Evolutionary conservation across 2,329 filamentous ascomycete species (phyloP).

Genomic region (Neofusicoccum kwambonambiense): DNA sequence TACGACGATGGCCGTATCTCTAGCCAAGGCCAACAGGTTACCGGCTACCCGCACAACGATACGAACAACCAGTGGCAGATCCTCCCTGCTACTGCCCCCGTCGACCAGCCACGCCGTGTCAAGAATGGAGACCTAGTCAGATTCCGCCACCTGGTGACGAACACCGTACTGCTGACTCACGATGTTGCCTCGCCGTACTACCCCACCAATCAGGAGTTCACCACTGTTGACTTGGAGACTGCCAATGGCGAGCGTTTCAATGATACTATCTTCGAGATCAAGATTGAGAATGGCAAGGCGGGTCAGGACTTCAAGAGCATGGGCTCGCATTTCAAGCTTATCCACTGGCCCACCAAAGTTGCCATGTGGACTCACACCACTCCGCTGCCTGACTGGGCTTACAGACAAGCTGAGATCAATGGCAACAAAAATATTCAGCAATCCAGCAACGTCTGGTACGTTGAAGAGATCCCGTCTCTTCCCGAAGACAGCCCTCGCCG

Average conservation of each 20-base stretch:
- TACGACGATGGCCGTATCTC: slow-evolving; percentile 98
- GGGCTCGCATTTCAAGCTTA: slow-evolving; percentile 90
- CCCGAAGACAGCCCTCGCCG: slow-evolving; percentile 70
- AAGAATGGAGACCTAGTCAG: slow-evolving; percentile 83
- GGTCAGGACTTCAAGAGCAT: slow-evolving; percentile 85
- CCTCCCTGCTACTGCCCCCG: slow-evolving; percentile 60
- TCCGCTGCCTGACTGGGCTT: slow-evolving; percentile 94
- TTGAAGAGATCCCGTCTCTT: slow-evolving; percentile 85
- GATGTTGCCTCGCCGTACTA: slow-evolving; percentile 96
- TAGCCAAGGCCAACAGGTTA: slow-evolving; percentile 95
- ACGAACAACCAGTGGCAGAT: slow-evolving; percentile 99
- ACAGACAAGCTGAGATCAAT: slow-evolving; percentile 98
- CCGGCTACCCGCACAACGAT: slow-evolving; percentile 95
- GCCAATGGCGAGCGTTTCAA: slow-evolving; percentile 73
- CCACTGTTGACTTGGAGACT: slow-evolving; percentile 71
- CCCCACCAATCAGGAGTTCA: slow-evolving; percentile 98
- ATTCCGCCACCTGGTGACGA: slow-evolving; percentile 80
- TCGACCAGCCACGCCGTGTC: slow-evolving; percentile 63
- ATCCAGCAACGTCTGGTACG: slow-evolving; percentile 90
- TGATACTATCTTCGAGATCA: slow-evolving; percentile 90
- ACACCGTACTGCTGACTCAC: slow-evolving; percentile 85
- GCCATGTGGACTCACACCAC: slow-evolving; percentile 98
- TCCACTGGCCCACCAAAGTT: slow-evolving; percentile 92
- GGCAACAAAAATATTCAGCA: slow-evolving; percentile 94
- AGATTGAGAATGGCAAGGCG: slow-evolving; percentile 80